Evolutionary conservation across 805 yeast species (phyloP), one percentile per base, ranked within the genome.

Genomic region (Myxozyma nipponensis): DNA sequence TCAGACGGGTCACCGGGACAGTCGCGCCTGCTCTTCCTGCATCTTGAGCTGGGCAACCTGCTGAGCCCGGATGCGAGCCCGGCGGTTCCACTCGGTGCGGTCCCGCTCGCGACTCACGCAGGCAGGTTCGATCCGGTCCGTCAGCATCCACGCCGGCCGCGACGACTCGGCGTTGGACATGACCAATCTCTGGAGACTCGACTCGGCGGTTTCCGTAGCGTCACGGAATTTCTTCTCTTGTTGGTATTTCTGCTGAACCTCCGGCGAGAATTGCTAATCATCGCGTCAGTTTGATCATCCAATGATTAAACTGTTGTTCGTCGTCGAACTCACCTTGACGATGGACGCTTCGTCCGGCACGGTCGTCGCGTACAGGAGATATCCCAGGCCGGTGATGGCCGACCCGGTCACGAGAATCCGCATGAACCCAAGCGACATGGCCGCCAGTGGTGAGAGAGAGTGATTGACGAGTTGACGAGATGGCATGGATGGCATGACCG

Each of bases 271-370:
- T 46, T 76, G 39, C 56, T 52, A 18, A 4, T n/a, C 3, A 3
- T 10, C 6, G 36, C 13, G n/a, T n/a, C n/a, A n/a, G n/a, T n/a
- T n/a, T n/a, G n/a, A n/a, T n/a, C n/a, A n/a, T n/a, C n/a, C n/a
- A n/a, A n/a, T n/a, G n/a, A n/a, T n/a, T n/a, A n/a, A n/a, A n/a
- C n/a, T n/a, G n/a, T n/a, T n/a, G n/a, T n/a, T n/a, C n/a, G 40
- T 32, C 24, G 48, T 25, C 24, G 10, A n/a, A 30, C 30, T 15
- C 37, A 53, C 69, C 1, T 82, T 79, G 38, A 89, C 76, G 25
- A 91, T 66, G 63, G 90, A 78, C 59, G 87, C 95, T 58, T 86
- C 95, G 1, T 91, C 78, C 3, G 98, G 98, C 0, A 88, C 83
- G 0, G 90, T 80, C 66, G 79, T 86, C 56, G 81, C 84, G 70